Base-by-base conservation (phyloP, 768 basidiomycete species). In the Pleurotus pulmonarius region DNA sequence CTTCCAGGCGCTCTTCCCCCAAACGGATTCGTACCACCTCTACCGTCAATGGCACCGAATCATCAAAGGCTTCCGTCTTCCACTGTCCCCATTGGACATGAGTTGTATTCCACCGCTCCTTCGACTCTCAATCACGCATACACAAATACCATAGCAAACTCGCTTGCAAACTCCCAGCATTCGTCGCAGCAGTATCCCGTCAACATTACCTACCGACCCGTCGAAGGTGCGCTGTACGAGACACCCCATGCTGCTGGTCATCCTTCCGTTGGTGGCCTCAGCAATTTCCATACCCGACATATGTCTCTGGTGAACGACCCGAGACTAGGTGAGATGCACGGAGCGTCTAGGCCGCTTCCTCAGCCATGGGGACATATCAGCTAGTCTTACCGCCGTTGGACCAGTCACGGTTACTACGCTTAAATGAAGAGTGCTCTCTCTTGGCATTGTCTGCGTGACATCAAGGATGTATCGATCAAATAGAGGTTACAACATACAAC, bases 341-440 rank as follows among this genome's bases (percentile, higher is more conserved):
- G 29, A 34, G 62, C 65, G 38, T 68, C 68, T 7, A 68, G 70
- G 5, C 55, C 69, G 3, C 65, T 71, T 57, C 67, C 73, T 8
- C 73, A 72, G 53, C 46, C 69, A 7, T 74, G 73, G 74, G 64
- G 71, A 25, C 70, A 69, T 55, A 34, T 24, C n/a, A 40, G 57
- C 8, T 58, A 40, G 48, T 8, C 18, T 7, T n/a, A 18, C 29
- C 15, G 11, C 6, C n/a, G 12, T 24, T 12, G 29, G 48, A 9
- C 20, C 11, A n/a, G 29, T 29, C 48, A 15, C 25, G 6, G 16
- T 20, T 49, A n/a, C 48, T 20, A n/a, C 46, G 46, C 46, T 20
- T 18, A 24, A 47, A 34, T 8, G 11, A 34, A 34, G 11, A 34
- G 29, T 34, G 29, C 29, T 34, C 29, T 34, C 29, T 34, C 11